A percentile compares a stretch with the other conserved stretches of the same genome.
phyloP scores from a whole-genome alignment of 2,329 filamentous ascomycete species.

The Colletotrichum cordylinicola region DNA sequence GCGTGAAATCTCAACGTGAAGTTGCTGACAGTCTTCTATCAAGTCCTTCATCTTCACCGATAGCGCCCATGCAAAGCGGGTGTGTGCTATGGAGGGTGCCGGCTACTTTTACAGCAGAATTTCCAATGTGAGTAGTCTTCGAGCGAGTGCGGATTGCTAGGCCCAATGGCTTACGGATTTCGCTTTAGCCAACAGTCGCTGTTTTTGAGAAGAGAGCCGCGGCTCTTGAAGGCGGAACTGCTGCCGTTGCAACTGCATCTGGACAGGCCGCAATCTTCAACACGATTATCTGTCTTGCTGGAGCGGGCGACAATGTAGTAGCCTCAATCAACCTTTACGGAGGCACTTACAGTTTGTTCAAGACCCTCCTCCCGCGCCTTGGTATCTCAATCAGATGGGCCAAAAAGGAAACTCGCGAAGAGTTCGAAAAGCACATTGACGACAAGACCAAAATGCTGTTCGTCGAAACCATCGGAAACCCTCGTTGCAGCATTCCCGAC shows the following conservation, averaged over 20 bases:
- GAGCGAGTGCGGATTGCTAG: background rate
- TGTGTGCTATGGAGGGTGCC: constrained; percentile 95
- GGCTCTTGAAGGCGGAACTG: constrained; percentile 88
- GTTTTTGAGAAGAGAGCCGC: constrained; percentile 96
- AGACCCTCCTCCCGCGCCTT: constrained; percentile 63
- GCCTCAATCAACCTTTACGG: constrained; percentile 91
- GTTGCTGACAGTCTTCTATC: background rate
- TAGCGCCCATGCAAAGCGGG: constrained; percentile 89
- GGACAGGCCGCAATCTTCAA: constrained; percentile 75
- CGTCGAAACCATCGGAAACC: constrained; percentile 91
- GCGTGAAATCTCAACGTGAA: background rate
- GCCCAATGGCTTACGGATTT: background rate
- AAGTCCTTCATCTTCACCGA: constrained; percentile 94
- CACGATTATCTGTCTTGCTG: constrained; percentile 86
- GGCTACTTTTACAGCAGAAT: constrained; percentile 98
- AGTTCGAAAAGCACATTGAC: constrained; percentile 85
- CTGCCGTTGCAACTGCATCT: constrained; percentile 82
- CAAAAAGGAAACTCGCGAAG: constrained; percentile 84
- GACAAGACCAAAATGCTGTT: constrained; percentile 92
- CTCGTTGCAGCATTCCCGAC: constrained; percentile 82
- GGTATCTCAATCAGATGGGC: constrained; percentile 53
- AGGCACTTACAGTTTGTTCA: constrained; percentile 96
- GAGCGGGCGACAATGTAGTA: constrained; percentile 94
- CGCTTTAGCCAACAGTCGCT: constrained; percentile 74
- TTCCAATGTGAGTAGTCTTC: constrained; percentile 74